A percentile compares a stretch with the other conserved stretches of the same genome.
Conservation (phyloP, 768 basidiomycete species). For the Hypholoma sublateritium region DNA sequence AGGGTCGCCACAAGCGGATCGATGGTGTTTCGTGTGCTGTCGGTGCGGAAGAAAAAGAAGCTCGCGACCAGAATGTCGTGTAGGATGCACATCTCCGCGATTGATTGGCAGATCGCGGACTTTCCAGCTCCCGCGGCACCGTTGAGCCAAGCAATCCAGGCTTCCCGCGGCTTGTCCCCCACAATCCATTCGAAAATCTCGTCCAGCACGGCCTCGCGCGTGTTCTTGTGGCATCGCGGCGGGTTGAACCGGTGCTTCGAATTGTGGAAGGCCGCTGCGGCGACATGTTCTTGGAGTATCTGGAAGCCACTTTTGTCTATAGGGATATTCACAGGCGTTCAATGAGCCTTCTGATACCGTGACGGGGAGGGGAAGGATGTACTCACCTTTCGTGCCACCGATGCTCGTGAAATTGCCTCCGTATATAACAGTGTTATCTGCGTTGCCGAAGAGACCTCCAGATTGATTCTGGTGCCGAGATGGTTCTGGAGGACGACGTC, state of each 20-base stretch:
- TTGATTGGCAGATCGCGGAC: slow-evolving; percentile 11
- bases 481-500: too few relatives aligned
- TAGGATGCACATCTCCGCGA: slow-evolving; percentile 1
- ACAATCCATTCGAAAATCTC: slow-evolving; percentile 9
- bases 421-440: too few relatives aligned
- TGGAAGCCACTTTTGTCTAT: too few relatives aligned
- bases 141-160: too few relatives aligned
- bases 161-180: neutral
- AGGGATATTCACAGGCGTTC: too few relatives aligned
- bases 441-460: too few relatives aligned
- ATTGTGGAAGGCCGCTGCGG: slow-evolving; percentile 11
- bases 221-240: slow-evolving; percentile 11
- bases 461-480: too few relatives aligned
- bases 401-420: too few relatives aligned
- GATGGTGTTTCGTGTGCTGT: slow-evolving; percentile 1
- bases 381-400: too few relatives aligned
- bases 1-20: slow-evolving; percentile 2
- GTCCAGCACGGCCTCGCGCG: slow-evolving; percentile 4
- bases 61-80: neutral
- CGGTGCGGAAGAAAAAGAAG: slow-evolving; percentile 12
- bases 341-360: too few relatives aligned
- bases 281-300: neutral
- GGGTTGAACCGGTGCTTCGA: slow-evolving; percentile 9
- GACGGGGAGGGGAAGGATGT: too few relatives aligned
- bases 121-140: slow-evolving; percentile 17